These are phyloP conservation scores for Acanthamoeba rhysodes DNA, from an alignment of 208 protist genomes.

Conservation along the genomic window DNA sequence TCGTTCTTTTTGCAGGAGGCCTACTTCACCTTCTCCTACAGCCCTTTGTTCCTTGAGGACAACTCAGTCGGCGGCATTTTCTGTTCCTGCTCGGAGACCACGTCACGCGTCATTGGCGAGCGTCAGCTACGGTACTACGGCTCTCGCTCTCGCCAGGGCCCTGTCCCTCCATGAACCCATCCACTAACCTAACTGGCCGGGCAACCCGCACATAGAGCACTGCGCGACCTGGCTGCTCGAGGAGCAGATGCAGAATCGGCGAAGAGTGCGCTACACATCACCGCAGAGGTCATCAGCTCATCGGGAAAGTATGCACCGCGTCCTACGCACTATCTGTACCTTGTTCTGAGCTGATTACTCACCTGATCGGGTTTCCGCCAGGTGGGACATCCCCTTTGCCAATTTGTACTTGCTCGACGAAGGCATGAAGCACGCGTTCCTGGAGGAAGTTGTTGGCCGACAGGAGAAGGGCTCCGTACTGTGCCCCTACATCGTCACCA, in stretches of 20 bases:
- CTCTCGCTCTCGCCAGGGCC: too few species aligned
- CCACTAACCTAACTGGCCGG: too few species aligned
- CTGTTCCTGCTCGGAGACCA: slow-evolving; percentile 11
- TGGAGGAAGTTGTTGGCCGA: not conserved
- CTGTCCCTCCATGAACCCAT: not conserved
- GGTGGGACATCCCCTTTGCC: slow-evolving; percentile 60
- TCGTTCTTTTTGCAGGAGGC: slow-evolving; percentile 3
- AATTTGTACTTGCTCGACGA: slow-evolving; percentile 61
- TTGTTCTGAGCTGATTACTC: too few species aligned
- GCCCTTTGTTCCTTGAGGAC: slow-evolving; percentile 23
- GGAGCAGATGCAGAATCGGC: slow-evolving; percentile 10
- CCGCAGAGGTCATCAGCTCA: slow-evolving; percentile 8
- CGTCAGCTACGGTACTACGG: slow-evolving; percentile 23
- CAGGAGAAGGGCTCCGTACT: not conserved
- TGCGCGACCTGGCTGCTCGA: not conserved
- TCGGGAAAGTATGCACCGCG: not conserved
- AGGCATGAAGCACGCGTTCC: not conserved
- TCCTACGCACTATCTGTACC: too few species aligned
- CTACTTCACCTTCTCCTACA: slow-evolving; percentile 69
- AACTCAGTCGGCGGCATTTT: not conserved
- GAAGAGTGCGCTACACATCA: not conserved
- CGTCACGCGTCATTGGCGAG: slow-evolving; percentile 45
- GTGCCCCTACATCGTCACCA: slow-evolving; percentile 25
- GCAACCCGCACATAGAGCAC: not conserved
- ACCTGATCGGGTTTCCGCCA: not conserved